phyloP scores from a whole-genome alignment of 768 basidiomycete genomes.

The Termitomyces sp. region DNA sequence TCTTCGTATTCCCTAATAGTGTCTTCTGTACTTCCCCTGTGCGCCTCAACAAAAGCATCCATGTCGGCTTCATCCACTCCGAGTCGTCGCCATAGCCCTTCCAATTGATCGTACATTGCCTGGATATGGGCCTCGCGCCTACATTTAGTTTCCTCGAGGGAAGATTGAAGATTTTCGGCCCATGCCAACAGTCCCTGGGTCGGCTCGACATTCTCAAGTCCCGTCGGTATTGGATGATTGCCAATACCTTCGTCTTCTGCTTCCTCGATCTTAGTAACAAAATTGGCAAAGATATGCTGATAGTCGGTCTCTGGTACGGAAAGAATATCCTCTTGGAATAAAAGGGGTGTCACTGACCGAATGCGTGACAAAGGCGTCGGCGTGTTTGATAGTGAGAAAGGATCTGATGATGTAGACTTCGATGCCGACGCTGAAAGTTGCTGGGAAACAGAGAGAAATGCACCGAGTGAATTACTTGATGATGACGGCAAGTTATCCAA shows the following conservation, averaged over 20 bases:
- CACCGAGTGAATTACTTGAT: slow-evolving; percentile 16
- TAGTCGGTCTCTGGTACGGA: slow-evolving; percentile 39
- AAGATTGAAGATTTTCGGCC: slow-evolving; percentile 50
- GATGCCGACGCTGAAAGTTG: slow-evolving; percentile 29
- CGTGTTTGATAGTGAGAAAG: slow-evolving; percentile 44
- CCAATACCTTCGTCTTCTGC: slow-evolving; percentile 43
- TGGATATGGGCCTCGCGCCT: slow-evolving; percentile 83
- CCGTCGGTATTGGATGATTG: slow-evolving; percentile 34
- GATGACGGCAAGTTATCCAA: slow-evolving; percentile 37
- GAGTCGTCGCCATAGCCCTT: slow-evolving; percentile 83
- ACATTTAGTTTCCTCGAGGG: slow-evolving; percentile 70
- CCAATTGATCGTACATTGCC: slow-evolving; percentile 89
- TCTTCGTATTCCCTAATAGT: slow-evolving; percentile 80
- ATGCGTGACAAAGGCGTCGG: slow-evolving; percentile 45
- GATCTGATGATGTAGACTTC: slow-evolving; percentile 35
- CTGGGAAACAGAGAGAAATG: slow-evolving; percentile 24
- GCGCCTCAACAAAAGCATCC: slow-evolving; percentile 87
- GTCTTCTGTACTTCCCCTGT: slow-evolving; percentile 77
- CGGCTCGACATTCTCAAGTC: slow-evolving; percentile 76
- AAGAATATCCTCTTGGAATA: slow-evolving; percentile 30
- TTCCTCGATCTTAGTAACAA: slow-evolving; percentile 59
- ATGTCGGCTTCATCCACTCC: slow-evolving; percentile 76
- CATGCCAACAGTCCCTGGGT: slow-evolving; percentile 69
- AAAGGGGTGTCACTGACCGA: slow-evolving; percentile 26
- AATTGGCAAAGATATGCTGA: slow-evolving; percentile 55